Evolutionary conservation across 768 basidiomycete species (phyloP).

Genomic region (Phanerodontia chrysosporium): DNA sequence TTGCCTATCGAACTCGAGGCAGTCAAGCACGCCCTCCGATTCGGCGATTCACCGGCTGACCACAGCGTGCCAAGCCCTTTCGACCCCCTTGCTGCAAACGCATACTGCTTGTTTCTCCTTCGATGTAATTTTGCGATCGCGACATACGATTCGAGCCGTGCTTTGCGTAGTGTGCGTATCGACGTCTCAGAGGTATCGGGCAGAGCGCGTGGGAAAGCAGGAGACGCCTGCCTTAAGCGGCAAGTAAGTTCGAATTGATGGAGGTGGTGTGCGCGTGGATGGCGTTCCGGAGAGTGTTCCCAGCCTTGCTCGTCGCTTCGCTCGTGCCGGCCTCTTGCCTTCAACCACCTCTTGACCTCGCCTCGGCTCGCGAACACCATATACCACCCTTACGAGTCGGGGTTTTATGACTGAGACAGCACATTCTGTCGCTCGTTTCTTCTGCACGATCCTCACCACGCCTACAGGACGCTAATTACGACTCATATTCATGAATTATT

Average conservation of each 20-base stretch:
- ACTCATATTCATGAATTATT: conserved; percentile 7
- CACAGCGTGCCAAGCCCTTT: neutral
- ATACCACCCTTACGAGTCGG: conserved; percentile 10
- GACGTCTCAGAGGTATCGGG: neutral
- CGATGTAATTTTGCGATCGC: neutral
- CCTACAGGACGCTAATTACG: conserved; percentile 14
- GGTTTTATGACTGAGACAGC: conserved; percentile 19
- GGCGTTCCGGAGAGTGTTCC: conserved; percentile 1
- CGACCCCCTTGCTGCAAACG: neutral
- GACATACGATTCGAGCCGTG: neutral
- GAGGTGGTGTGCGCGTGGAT: conserved; percentile 10
- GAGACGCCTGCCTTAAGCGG: conserved; percentile 4
- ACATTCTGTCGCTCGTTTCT: conserved; percentile 19
- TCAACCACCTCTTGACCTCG: neutral
- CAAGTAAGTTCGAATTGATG: conserved; percentile 11
- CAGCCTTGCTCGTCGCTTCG: conserved; percentile 3
- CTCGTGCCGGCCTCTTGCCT: conserved; percentile 5
- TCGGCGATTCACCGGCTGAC: neutral
- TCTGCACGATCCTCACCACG: conserved; percentile 24
- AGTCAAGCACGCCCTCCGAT: neutral
- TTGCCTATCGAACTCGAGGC: neutral
- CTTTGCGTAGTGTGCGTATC: no score
- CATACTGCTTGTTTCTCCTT: neutral
- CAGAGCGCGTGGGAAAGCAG: conserved; percentile 7
- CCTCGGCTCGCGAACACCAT: neutral